Evolutionary conservation across 768 basidiomycete genomes (phyloP).

Genomic region (Trametes elegans): DNA sequence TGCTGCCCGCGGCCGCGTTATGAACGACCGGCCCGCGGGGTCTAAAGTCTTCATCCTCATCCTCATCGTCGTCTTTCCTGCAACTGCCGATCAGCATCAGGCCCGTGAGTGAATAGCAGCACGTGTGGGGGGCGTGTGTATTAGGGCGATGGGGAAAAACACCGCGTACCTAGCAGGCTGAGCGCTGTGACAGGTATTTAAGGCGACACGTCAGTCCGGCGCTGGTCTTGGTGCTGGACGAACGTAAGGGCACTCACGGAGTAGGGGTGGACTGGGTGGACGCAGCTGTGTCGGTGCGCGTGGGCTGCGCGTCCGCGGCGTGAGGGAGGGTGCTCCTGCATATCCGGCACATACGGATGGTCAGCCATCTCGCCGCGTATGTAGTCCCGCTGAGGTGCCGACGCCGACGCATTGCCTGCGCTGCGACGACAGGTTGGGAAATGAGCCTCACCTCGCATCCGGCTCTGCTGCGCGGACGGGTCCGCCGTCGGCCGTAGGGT

Average conservation of each 20-base stretch:
- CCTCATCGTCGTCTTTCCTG: background rate
- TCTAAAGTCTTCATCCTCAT: conserved; percentile 6
- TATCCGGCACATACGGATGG: background rate
- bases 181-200: background rate
- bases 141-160: too few species aligned
- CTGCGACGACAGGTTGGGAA: background rate
- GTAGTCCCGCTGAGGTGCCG: background rate
- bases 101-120: too few species aligned
- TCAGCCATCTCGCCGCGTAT: background rate
- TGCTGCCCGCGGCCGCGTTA: background rate
- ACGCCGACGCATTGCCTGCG: background rate
- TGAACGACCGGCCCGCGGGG: conserved; percentile 2
- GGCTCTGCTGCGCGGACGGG: too few species aligned
- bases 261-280: background rate
- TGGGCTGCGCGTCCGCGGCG: background rate
- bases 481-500: too few species aligned
- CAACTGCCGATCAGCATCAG: background rate
- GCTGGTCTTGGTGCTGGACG: too few species aligned
- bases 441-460: background rate
- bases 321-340: background rate
- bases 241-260: background rate
- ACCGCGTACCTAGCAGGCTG: background rate
- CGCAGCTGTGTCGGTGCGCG: background rate
- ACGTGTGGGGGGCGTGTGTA: too few species aligned
- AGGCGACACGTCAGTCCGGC: background rate